Conservation (phyloP, 345 rosid species). For the Salix brachista region DNA sequence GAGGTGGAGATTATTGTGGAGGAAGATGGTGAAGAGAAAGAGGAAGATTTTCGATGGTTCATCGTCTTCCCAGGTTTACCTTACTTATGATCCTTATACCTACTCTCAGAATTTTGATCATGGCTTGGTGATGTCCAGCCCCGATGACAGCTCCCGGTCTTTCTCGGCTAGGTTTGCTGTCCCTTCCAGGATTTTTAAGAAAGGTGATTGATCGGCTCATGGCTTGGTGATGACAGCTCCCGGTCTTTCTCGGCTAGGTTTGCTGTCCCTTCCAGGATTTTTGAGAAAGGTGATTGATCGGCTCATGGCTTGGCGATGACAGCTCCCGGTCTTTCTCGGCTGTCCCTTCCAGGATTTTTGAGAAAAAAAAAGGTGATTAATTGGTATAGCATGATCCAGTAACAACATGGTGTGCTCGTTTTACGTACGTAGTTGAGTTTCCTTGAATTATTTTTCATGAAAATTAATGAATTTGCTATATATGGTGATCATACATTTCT, state of each 20-base stretch:
- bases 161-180: conserved; percentile 48
- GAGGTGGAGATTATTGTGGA: conserved; percentile 36
- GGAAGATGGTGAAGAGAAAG: conserved; percentile 33
- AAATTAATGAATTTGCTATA: too few species aligned
- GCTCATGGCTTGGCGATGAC: conserved; percentile 9
- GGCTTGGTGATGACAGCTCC: conserved; percentile 19
- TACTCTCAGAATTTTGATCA: conserved; percentile 46
- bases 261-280: conserved; percentile 36
- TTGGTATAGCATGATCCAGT: not conserved
- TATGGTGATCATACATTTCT: not conserved
- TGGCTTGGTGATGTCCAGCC: not conserved
- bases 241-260: conserved; percentile 46
- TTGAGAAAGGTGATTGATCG: not conserved
- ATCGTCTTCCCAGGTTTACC: conserved; percentile 7
- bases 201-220: not conserved
- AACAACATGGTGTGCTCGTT: not conserved
- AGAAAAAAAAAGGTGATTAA: not conserved
- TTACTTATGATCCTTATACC: conserved; percentile 33
- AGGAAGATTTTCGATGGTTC: conserved; percentile 20
- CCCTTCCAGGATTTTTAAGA: conserved; percentile 27
- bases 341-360: conserved; percentile 31
- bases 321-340: conserved; percentile 41
- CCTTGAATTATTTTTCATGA: not conserved
- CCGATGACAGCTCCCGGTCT: conserved; percentile 30
- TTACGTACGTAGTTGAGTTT: not conserved